Base-by-base conservation (phyloP, 192 early-diverging fungal species). In the Entomortierella beljakovae region DNA sequence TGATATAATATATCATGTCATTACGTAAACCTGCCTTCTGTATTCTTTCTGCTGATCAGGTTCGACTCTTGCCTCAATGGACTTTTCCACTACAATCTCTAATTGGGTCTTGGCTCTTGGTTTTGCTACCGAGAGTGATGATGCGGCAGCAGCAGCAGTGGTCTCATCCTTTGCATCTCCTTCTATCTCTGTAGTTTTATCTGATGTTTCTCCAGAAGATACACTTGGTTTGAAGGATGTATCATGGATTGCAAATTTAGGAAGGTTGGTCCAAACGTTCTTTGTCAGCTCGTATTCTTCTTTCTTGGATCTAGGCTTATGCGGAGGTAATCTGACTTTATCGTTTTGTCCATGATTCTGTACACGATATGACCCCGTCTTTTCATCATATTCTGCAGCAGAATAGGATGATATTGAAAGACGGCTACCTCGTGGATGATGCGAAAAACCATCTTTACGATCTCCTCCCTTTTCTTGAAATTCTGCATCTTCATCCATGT, bases 251-350 rank as follows among this genome's bases (percentile, higher is more conserved):
- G 67, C 75, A 65, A 65, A 70, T 51, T 65, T 33, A 16, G 75
- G 67, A 11, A 79, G 33, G 15, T 79, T 79, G 54, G 75, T 79
- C 57, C 48, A 79, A 1, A 79, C 67, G 35, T 79, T 79, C 68
- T 79, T 69, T 26, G 75, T 79, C 56, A 79, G 25, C 48, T 69
- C 75, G 37, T 38, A 79, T 49, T 70, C 75, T 33, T 79, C 68
- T 23, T 70, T 61, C 26, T 79, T 70, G 55, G 58, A 57, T 18
- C 66, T 32, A 6, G 75, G 67, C 5, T 65, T 34, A 53, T 79
- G 57, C 6, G 48, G 10, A 7, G 66, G 66, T 6, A 79, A 49
- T 1, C 60, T 53, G 1, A 79, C 75, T 29, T 79, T 79, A 32
- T 23, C 35, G n/a, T 49, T 40, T 35, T 31, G 33, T 2, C 49